phyloP scores from a whole-genome alignment of 2,329 filamentous ascomycete genomes.

The Xylariaceae sp. region DNA sequence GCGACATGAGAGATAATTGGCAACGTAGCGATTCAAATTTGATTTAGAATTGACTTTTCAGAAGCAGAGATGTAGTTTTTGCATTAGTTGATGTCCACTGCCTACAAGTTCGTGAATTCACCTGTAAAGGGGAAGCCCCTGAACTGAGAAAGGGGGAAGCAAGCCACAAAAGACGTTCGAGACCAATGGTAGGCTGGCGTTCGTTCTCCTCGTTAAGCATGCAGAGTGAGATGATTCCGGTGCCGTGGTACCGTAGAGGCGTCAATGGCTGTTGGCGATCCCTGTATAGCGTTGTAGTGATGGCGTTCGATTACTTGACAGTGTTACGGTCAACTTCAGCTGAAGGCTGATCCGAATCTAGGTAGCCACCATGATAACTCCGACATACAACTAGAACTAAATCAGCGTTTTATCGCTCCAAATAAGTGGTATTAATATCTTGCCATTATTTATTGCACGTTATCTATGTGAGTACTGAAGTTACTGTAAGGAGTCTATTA shows the following conservation, averaged over 20 bases:
- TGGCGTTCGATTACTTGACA: constrained; percentile 16
- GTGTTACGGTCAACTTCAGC: constrained; percentile 16
- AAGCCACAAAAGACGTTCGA: background rate
- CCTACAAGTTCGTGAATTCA: no score
- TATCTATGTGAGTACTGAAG: no score
- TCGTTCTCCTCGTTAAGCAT: background rate
- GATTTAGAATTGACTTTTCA: background rate
- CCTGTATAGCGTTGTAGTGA: constrained; percentile 15
- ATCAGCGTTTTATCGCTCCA: constrained; percentile 7
- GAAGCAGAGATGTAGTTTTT: no score
- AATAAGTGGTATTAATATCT: no score
- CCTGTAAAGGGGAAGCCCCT: no score
- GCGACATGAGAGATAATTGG: no score
- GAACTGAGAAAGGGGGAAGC: constrained; percentile 7
- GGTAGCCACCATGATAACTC: background rate
- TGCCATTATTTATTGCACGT: no score
- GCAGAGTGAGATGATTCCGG: background rate
- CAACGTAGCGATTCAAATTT: background rate
- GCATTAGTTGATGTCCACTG: no score
- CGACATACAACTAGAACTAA: background rate
- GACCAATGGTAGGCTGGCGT: no score
- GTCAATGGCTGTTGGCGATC: constrained; percentile 11
- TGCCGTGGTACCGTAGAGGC: constrained; percentile 8
- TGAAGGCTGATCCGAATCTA: no score
- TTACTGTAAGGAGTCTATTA: no score